Evolutionary conservation across 2,329 filamentous ascomycete species (phyloP).

Genomic region (Grosmannia penicillata): DNA sequence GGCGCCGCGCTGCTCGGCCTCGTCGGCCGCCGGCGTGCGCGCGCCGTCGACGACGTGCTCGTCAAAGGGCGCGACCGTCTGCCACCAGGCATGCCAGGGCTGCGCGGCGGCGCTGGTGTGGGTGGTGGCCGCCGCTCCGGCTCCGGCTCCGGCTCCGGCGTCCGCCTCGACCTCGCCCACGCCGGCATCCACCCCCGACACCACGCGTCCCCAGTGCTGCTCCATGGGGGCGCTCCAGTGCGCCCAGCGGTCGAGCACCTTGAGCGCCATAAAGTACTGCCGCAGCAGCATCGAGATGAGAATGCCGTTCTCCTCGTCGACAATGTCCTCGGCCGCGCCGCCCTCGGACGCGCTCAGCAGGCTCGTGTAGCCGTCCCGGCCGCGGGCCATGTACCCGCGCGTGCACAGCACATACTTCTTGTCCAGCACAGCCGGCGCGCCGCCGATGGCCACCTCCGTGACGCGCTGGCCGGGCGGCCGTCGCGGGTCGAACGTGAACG

Average conservation of each 20-base stretch:
- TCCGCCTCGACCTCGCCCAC: too few relatives aligned
- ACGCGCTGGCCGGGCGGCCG: constrained; percentile 48
- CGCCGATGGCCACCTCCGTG: constrained; percentile 44
- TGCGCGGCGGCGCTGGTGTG: constrained; percentile 21
- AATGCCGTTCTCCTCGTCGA: constrained; percentile 76
- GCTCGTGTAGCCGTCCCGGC: constrained; percentile 61
- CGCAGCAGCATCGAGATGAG: constrained; percentile 75
- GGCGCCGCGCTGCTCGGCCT: constrained; percentile 25
- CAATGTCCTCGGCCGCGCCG: constrained; percentile 60
- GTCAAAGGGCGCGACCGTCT: constrained; percentile 21
- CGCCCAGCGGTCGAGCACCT: constrained; percentile 67
- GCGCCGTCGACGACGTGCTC: constrained; percentile 28
- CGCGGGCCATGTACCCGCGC: constrained; percentile 75
- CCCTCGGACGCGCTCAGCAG: constrained; percentile 65
- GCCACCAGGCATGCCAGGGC: constrained; percentile 20
- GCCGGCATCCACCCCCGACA: constrained; percentile 47
- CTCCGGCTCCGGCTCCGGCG: neutral
- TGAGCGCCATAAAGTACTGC: constrained; percentile 81
- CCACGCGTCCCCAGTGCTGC: constrained; percentile 51
- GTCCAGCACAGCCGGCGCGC: constrained; percentile 43
- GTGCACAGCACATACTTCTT: constrained; percentile 62
- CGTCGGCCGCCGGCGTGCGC: constrained; percentile 20
- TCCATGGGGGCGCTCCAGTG: constrained; percentile 49
- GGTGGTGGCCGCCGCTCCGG: neutral
- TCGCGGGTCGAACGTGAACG: constrained; percentile 55